Conservation (phyloP, 371 early-diverging fungal species). For the Umbelopsis sp. region DNA sequence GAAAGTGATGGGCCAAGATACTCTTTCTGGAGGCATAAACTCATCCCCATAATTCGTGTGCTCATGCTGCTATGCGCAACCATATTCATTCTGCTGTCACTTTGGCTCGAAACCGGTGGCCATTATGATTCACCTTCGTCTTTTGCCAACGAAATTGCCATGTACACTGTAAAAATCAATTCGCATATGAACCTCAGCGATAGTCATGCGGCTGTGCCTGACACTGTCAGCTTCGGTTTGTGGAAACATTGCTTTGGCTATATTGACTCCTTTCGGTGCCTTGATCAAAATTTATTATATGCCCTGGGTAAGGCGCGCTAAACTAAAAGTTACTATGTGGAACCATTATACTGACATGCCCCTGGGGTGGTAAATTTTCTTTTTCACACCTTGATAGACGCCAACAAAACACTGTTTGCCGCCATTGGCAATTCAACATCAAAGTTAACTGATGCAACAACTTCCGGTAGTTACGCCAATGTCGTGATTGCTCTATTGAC, state of each 20-base stretch:
- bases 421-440: neutral
- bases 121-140: neutral
- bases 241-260: constrained; percentile 11
- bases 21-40: constrained; percentile 2
- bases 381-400: neutral
- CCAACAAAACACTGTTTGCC: constrained; percentile 1
- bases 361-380: neutral
- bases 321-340: neutral
- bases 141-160: neutral
- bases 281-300: constrained; percentile 15
- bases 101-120: constrained; percentile 2
- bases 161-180: constrained; percentile 4
- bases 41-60: neutral
- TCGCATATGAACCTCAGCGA: constrained; percentile 4
- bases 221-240: constrained; percentile 1
- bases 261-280: neutral
- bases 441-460: neutral
- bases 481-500: neutral
- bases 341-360: neutral
- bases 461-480: neutral
- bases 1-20: neutral
- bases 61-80: neutral
- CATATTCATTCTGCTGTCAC: constrained; percentile 2
- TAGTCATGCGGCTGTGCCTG: constrained; percentile 1
- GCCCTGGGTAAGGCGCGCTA: neutral